Percentiles rank a stretch among this genome's conserved stretches.
Conservation (phyloP, 176 grass and related monocot genomes). For the Puccinellia tenuiflora region DNA sequence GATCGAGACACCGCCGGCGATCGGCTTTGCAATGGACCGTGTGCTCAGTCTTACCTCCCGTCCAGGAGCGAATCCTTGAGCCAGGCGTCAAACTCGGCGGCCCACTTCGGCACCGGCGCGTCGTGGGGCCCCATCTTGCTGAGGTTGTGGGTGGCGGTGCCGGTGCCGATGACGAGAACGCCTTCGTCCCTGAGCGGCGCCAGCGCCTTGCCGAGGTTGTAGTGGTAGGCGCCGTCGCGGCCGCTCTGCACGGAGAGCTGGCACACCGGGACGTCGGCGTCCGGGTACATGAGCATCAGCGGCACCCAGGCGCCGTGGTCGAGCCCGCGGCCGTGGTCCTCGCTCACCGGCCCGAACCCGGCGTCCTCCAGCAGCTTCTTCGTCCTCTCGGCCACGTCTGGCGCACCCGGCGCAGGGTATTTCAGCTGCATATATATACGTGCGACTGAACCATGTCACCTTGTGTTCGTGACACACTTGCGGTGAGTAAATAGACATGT, state of each 20-base stretch:
- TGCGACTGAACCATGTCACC: not conserved
- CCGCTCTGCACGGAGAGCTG: slow-evolving; percentile 63
- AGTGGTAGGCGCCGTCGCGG: slow-evolving; percentile 65
- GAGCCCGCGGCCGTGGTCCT: slow-evolving; percentile 49
- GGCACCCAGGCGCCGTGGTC: slow-evolving; percentile 87
- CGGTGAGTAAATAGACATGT: not conserved
- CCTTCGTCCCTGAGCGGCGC: slow-evolving; percentile 59
- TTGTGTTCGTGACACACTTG: not conserved
- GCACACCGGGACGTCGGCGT: slow-evolving; percentile 64
- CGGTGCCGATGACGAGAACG: slow-evolving; percentile 73
- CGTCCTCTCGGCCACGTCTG: slow-evolving; percentile 43
- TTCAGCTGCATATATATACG: slow-evolving; percentile 30
- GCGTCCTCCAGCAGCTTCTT: slow-evolving; percentile 58
- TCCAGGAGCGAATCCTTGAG: slow-evolving; percentile 60
- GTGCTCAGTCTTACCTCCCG: slow-evolving; percentile 34
- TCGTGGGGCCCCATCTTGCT: slow-evolving; percentile 16
- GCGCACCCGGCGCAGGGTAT: slow-evolving; percentile 72
- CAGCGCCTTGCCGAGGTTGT: slow-evolving; percentile 67
- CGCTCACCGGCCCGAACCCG: slow-evolving; percentile 54
- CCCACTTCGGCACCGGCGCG: slow-evolving; percentile 44
- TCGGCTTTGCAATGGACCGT: not conserved
- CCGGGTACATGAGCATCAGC: slow-evolving; percentile 79
- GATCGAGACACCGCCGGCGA: not conserved
- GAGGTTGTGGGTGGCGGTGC: slow-evolving; percentile 76
- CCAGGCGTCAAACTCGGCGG: slow-evolving; percentile 77